Conservation (phyloP, 192 early-diverging fungal species). For the Linnemannia hyalina region DNA sequence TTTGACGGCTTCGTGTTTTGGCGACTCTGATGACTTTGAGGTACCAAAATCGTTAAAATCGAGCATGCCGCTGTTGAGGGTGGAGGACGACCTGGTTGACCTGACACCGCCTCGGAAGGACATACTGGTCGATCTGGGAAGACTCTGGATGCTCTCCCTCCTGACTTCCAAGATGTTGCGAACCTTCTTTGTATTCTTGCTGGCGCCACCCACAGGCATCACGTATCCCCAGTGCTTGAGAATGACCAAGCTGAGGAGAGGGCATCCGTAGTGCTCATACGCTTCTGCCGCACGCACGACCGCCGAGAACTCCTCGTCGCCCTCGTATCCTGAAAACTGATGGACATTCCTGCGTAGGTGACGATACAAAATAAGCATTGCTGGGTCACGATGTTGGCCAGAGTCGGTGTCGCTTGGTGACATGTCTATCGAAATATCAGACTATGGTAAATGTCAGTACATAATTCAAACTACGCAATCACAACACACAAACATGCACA, state of each 20-base stretch:
- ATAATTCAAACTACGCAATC: neutral
- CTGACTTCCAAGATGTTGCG: conserved; percentile 32
- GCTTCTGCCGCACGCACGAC: conserved; percentile 70
- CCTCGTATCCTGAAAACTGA: conserved; percentile 60
- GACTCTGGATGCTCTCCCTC: conserved; percentile 24
- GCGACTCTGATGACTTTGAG: neutral
- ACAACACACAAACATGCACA: neutral
- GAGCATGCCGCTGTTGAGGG: conserved; percentile 18
- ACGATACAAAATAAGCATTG: conserved; percentile 77
- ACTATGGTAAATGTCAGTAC: conserved; percentile 8
- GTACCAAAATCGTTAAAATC: conserved; percentile 20
- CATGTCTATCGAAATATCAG: neutral
- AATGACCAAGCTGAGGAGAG: conserved; percentile 80
- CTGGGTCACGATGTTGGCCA: conserved; percentile 68
- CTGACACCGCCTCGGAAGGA: conserved; percentile 28
- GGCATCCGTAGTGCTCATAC: conserved; percentile 86
- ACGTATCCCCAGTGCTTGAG: conserved; percentile 65
- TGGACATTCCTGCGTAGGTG: conserved; percentile 69
- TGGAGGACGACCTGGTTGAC: neutral
- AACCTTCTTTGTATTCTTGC: conserved; percentile 13
- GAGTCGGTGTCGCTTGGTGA: neutral
- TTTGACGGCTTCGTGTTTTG: neutral
- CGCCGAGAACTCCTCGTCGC: conserved; percentile 73
- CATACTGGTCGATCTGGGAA: conserved; percentile 32
- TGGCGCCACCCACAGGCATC: conserved; percentile 31